A percentile compares a stretch with the other conserved stretches of the same genome.
Evolutionary conservation across 768 basidiomycete genomes (phyloP).

Genomic region (Tulasnella sp.): DNA sequence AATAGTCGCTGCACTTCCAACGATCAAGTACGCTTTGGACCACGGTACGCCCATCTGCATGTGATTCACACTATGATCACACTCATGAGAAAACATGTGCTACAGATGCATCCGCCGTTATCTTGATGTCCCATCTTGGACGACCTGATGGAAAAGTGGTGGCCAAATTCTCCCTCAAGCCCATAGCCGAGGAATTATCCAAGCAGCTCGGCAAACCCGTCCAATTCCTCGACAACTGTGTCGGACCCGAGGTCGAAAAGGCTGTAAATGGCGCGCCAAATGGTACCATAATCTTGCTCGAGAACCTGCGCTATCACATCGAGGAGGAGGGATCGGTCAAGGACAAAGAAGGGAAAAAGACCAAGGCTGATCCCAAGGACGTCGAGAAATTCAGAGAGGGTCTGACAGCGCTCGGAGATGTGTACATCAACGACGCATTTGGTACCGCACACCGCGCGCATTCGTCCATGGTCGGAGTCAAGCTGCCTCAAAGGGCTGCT

Average conservation of each 20-base stretch:
- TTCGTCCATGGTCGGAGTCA: constrained; percentile 96
- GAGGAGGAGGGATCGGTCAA: constrained; percentile 94
- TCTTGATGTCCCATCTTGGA: constrained; percentile 97
- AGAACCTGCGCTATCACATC: constrained; percentile 97
- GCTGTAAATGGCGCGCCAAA: constrained; percentile 53
- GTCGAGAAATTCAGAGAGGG: constrained; percentile 78
- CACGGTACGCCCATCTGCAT: constrained; percentile 41
- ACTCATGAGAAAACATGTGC: constrained; percentile 15
- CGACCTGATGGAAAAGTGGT: constrained; percentile 89
- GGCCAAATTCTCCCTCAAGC: constrained; percentile 82
- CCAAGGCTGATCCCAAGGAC: constrained; percentile 75
- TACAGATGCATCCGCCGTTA: constrained; percentile 66
- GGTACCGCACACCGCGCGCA: constrained; percentile 98
- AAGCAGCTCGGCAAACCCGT: constrained; percentile 62
- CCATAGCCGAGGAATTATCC: constrained; percentile 72
- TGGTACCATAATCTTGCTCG: constrained; percentile 79
- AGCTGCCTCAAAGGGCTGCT: constrained; percentile 83
- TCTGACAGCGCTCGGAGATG: constrained; percentile 85
- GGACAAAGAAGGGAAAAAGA: constrained; percentile 90
- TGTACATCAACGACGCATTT: constrained; percentile 98
- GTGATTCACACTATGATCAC: neutral
- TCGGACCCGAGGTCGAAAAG: constrained; percentile 76
- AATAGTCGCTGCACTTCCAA: constrained; percentile 93
- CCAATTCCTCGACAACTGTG: constrained; percentile 73
- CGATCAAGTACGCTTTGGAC: constrained; percentile 85